These are phyloP conservation scores for Aulographum hederae DNA, from an alignment of 2,329 filamentous ascomycete species.

Conservation along the genomic window DNA sequence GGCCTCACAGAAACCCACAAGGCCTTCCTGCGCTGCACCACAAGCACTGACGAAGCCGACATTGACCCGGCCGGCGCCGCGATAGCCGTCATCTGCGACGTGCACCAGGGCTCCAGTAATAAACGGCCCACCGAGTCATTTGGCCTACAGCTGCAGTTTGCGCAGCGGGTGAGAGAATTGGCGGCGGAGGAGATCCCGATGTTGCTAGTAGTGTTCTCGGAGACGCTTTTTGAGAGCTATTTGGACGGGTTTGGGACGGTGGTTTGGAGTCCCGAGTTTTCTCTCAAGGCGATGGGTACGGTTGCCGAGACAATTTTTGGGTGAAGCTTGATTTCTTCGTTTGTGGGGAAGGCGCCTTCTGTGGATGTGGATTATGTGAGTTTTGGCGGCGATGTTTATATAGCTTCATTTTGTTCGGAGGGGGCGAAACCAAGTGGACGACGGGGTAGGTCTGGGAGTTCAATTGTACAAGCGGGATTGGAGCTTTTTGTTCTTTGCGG, in stretches of 20 bases:
- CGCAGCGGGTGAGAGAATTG: neutral
- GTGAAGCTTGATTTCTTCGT: neutral
- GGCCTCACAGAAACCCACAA: slow-evolving; percentile 47
- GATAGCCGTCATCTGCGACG: slow-evolving; percentile 40
- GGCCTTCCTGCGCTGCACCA: slow-evolving; percentile 44
- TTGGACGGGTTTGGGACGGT: neutral
- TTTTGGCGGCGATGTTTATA: neutral
- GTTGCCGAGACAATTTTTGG: neutral
- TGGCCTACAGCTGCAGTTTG: neutral
- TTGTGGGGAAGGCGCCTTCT: neutral
- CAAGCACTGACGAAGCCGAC: too few species aligned
- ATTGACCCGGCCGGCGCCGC: too few species aligned
- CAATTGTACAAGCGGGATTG: too few species aligned
- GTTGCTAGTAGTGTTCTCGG: neutral
- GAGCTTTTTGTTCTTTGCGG: too few species aligned
- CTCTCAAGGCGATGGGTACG: neutral
- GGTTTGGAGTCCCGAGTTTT: neutral
- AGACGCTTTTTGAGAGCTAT: neutral
- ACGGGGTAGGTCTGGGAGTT: too few species aligned
- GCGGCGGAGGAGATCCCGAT: neutral
- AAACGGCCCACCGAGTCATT: neutral
- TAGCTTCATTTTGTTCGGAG: too few species aligned
- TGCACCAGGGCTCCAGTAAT: slow-evolving; percentile 4
- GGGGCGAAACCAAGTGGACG: too few species aligned
- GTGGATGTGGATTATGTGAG: neutral